Evolutionary conservation across 225 moss, liverwort and hornwort genomes (phyloP).

Genomic region (Antitrichia curtipendula): DNA sequence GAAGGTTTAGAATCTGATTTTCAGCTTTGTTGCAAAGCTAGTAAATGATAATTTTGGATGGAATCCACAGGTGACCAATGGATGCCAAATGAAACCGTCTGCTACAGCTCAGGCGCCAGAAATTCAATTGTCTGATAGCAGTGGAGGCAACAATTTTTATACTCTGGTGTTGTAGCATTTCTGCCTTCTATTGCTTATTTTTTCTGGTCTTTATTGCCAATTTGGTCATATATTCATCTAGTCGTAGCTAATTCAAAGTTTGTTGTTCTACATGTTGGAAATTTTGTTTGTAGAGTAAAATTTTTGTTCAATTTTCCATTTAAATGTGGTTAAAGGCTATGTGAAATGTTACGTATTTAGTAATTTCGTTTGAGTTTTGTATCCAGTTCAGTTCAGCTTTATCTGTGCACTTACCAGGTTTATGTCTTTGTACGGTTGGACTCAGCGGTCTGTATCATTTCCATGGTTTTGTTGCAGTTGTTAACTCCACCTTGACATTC

Average conservation of each 20-base stretch:
- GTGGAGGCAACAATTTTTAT: constrained; percentile 38
- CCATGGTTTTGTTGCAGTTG: not conserved
- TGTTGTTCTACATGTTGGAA: not conserved
- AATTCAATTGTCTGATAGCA: constrained; percentile 58
- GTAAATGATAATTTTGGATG: not conserved
- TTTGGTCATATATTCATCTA: not conserved
- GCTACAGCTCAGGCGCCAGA: constrained; percentile 54
- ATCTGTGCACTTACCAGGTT: too few species aligned
- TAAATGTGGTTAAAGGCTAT: not conserved
- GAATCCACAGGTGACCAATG: constrained; percentile 63
- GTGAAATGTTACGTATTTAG: too few species aligned
- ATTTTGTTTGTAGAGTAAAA: not conserved
- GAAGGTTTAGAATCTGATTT: not conserved
- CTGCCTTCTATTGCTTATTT: not conserved
- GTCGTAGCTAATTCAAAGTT: not conserved
- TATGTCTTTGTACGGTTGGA: not conserved
- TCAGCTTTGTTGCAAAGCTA: not conserved
- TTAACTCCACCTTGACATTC: not conserved
- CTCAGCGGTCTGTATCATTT: not conserved
- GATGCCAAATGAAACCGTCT: constrained; percentile 92
- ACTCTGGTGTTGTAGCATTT: constrained; percentile 51
- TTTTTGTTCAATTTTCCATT: too few species aligned
- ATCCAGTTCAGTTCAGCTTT: too few species aligned
- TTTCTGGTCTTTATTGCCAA: not conserved
- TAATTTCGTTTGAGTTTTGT: not conserved